These are phyloP conservation scores for Oryza rufipogon DNA, from an alignment of 176 grass and related monocot genomes.

Conservation along the genomic window DNA sequence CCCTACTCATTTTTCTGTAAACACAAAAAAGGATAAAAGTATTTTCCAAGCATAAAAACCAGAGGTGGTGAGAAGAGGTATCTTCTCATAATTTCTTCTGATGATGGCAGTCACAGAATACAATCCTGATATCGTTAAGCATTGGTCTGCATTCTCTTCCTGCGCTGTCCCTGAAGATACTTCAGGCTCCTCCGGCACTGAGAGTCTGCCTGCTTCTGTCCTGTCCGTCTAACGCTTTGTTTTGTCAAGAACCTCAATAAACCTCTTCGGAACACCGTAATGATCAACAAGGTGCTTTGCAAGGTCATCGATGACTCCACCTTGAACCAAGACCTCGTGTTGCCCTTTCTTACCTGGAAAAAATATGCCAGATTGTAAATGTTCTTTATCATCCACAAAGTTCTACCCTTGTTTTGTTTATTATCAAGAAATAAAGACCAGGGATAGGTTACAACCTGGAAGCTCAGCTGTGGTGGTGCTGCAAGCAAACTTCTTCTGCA, in stretches of 20 bases:
- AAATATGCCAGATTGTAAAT: background rate
- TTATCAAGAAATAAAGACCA: background rate
- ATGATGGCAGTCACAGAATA: background rate
- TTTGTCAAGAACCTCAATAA: slow-evolving; percentile 94
- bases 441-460: slow-evolving; percentile 50
- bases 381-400: background rate
- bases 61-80: background rate
- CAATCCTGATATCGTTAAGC: background rate
- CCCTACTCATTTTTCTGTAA: background rate
- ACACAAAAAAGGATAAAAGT: background rate
- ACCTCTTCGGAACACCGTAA: slow-evolving; percentile 88
- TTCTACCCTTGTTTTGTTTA: background rate
- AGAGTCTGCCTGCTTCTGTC: slow-evolving; percentile 4
- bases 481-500: slow-evolving; percentile 98
- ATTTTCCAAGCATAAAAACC: background rate
- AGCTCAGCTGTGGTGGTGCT: slow-evolving; percentile 88
- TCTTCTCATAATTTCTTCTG: background rate
- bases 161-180: background rate
- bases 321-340: slow-evolving; percentile 84
- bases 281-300: slow-evolving; percentile 88
- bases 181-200: background rate
- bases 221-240: slow-evolving; percentile 67
- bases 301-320: slow-evolving; percentile 84
- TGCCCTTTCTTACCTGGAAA: slow-evolving; percentile 92
- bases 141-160: background rate